Evolutionary conservation across 768 basidiomycete genomes (phyloP), one percentile per base, ranked within the genome.

Genomic region (Podaxis pistillaris): DNA sequence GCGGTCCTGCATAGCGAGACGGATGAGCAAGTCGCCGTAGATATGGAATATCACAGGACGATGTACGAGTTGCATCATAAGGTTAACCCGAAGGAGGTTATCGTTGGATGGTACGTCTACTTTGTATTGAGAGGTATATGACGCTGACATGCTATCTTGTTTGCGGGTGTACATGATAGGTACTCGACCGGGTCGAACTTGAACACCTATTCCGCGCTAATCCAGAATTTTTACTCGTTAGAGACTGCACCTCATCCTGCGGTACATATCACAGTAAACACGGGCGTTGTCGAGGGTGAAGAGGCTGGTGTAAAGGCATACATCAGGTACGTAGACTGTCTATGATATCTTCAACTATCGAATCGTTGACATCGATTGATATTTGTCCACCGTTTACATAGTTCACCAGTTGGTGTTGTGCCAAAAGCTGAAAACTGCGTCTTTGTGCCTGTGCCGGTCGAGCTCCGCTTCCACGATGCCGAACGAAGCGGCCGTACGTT

Each of bases 221-320:
- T 98, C 71, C 96, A 98, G 82, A 94, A 96, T 76, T 97, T 97
- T 79, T 98, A 97, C 76, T 87, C 92, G 44, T 88, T 92, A 82
- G 94, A 98, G 75, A 94, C 93, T 4, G 81, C 86, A 0, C 92
- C 94, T 2, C 86, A 90, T 72, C 93, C 89, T 36, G 94, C 96
- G 2, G 86, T 98, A 53, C 95, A 98, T 73, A 81, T 98, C 59
- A 89, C 94, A 4, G 79, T 98, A 40, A 93, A 96, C 75, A 96
- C 95, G 8, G 90, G 92, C 19, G 80, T 87, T 3, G 87, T 88
- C 64, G 82, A 81, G 62, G 81, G 78, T 19, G 74, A 81, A 63
- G 77, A 78, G 60, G 84, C 94, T 5, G 90, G 93, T 49, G 89
- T 96, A 2, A 89, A 89, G 72, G 94, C 94, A 37, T 98, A 88